Evolutionary conservation across 2,329 filamentous ascomycete genomes (phyloP), one percentile per base, ranked within the genome.

Genomic region (Fusarium odoratissimum): DNA sequence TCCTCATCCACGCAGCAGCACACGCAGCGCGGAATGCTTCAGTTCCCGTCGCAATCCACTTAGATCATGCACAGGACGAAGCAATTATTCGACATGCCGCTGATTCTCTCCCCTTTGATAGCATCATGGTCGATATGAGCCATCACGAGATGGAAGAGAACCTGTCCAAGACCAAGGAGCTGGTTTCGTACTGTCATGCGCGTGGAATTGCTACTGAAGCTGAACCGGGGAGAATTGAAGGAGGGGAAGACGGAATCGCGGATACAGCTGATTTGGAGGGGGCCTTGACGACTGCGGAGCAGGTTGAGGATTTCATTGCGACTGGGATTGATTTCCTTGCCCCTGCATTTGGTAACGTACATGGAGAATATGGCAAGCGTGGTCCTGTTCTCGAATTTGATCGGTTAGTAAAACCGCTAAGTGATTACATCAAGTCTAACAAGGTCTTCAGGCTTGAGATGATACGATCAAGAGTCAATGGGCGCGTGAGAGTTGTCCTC

Each of bases 301-400:
- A 94, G 81, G 91, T 90, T 14, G 85, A 90, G 71, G 89, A 93
- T 75, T 94, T 94, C 75, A 88, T 93, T 13, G 87, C 84, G 3
- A 92, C 91, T 12, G 92, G 92, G 0, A 92, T 94, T 76, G 90
- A 94, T 76, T 91, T 91, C 84, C 82, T 94, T 21, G 92, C 92
- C 4, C 92, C 92, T 1, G 91, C 91, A 1, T 93, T 94, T 81
- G 92, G 92, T 5, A 94, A 94, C 75, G 90, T 94, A 46, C 92
- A 94, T 81, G 92, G 92, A 11, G 89, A 91, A 75, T 94, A 94
- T 80, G 92, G 92, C 0, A 87, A 89, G 1, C 82, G 88, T 21
- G 92, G 91, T 0, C 73, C 73, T 23, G 56, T 60, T 28, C 76
- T 78, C 8, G 76, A 78, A 40, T 77, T 73, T 41, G 72, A 77